Evolutionary conservation across 1,284 basidiomycete species (phyloP).

Genomic region (Erythrobasidium hasegawianum): DNA sequence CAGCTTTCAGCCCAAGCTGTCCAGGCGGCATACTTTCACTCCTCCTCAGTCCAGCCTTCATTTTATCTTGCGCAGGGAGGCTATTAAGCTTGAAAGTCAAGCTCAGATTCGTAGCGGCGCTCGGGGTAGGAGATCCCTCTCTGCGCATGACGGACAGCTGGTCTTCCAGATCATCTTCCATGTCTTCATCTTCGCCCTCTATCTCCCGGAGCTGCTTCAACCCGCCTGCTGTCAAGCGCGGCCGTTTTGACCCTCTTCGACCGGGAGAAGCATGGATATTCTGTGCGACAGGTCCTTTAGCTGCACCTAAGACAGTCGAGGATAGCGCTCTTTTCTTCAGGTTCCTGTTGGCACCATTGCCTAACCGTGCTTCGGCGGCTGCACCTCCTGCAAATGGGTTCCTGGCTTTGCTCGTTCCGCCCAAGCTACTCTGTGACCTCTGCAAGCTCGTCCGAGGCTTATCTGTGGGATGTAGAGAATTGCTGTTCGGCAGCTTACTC

Average conservation of each 20-base stretch:
- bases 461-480: too few species aligned
- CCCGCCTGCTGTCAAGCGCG: conserved; percentile 29
- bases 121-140: conserved; percentile 25
- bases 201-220: conserved; percentile 14
- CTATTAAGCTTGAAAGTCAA: neutral
- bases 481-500: neutral
- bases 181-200: conserved; percentile 12
- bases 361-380: too few species aligned
- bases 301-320: neutral
- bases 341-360: neutral
- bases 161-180: neutral
- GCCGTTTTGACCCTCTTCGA: conserved; percentile 23
- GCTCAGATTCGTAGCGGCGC: conserved; percentile 15
- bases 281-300: neutral
- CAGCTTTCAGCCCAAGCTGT: conserved; percentile 8
- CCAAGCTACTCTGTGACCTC: neutral
- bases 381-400: neutral
- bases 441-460: neutral
- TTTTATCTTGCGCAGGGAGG: neutral
- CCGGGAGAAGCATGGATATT: conserved; percentile 23
- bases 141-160: conserved; percentile 5
- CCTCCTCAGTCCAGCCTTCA: neutral
- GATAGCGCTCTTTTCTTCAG: neutral
- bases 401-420: neutral
- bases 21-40: conserved; percentile 33